A percentile compares a stretch with the other conserved stretches of the same genome.
These are phyloP conservation scores for Russula brevipes DNA, from an alignment of 768 basidiomycete genomes.

Conservation along the genomic window DNA sequence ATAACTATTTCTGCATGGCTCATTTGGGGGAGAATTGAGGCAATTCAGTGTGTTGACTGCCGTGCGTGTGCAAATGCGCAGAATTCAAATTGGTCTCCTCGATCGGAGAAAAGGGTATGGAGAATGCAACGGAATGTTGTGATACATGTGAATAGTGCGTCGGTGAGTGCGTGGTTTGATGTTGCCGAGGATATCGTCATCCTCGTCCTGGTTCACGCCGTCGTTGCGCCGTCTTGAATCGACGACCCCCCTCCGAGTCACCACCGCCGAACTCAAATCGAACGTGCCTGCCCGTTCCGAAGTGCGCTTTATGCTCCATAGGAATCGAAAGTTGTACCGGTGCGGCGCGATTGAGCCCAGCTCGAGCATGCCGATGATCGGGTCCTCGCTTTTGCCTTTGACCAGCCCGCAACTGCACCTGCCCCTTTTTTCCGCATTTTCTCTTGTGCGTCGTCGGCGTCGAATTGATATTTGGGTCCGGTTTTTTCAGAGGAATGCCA, in stretches of 20 bases:
- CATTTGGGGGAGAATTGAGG: too few species aligned
- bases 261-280: not conserved
- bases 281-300: constrained; percentile 12
- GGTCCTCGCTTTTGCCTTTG: constrained; percentile 19
- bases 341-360: constrained; percentile 16
- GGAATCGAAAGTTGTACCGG: constrained; percentile 23
- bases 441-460: not conserved
- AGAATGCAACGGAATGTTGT: not conserved
- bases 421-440: not conserved
- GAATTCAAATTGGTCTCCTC: too few species aligned
- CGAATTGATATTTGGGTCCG: not conserved
- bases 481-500: constrained; percentile 35
- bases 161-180: too few species aligned
- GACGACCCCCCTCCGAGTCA: not conserved
- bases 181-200: too few species aligned
- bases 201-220: too few species aligned
- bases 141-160: not conserved
- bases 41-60: too few species aligned
- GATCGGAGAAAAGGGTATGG: too few species aligned
- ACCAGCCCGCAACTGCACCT: constrained; percentile 6
- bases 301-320: constrained; percentile 1
- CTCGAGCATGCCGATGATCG: constrained; percentile 20
- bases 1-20: too few species aligned
- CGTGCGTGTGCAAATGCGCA: too few species aligned
- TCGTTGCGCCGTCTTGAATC: too few species aligned